Conservation (phyloP, 306 rosid genomes). For the Hippophae tibetana region DNA sequence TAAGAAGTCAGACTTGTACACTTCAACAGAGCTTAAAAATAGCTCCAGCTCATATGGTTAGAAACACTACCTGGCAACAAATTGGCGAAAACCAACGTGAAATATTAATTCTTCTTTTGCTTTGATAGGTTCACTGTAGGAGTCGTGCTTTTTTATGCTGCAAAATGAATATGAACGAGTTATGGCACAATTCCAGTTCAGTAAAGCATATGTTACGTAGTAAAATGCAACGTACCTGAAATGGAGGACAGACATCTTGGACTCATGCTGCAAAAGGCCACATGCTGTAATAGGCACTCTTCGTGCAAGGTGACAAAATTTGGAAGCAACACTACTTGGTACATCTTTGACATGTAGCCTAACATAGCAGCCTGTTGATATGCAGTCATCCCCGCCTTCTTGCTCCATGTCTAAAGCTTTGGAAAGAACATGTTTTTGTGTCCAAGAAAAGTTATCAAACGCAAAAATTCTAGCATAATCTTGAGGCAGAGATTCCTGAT, state of each 20-base stretch:
- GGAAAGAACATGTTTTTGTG: constrained; percentile 75
- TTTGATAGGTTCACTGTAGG: constrained; percentile 62
- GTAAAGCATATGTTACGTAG: background rate
- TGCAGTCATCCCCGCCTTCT: constrained; percentile 47
- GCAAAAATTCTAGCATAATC: constrained; percentile 81
- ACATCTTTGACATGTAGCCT: constrained; percentile 74
- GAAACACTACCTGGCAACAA: constrained; percentile 60
- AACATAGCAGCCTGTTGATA: constrained; percentile 50
- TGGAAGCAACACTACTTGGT: constrained; percentile 48
- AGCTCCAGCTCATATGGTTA: background rate
- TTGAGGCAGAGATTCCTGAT: constrained; percentile 83
- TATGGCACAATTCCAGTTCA: background rate
- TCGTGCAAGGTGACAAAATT: constrained; percentile 34
- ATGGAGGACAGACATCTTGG: constrained; percentile 91
- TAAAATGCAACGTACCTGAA: constrained; percentile 48
- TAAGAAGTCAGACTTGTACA: constrained; percentile 1
- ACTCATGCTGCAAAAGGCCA: constrained; percentile 91
- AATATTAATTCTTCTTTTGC: constrained; percentile 81
- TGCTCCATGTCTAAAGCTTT: constrained; percentile 57
- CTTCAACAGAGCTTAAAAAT: background rate
- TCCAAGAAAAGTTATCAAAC: constrained; percentile 56
- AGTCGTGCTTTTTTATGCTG: constrained; percentile 79
- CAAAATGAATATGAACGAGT: constrained; percentile 21
- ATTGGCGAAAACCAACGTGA: constrained; percentile 96
- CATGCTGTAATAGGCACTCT: constrained; percentile 56